A percentile compares a stretch with the other conserved stretches of the same genome.
These are phyloP conservation scores for Lycium ferocissimum DNA, from an alignment of 257 asterid genomes.

Conservation along the genomic window DNA sequence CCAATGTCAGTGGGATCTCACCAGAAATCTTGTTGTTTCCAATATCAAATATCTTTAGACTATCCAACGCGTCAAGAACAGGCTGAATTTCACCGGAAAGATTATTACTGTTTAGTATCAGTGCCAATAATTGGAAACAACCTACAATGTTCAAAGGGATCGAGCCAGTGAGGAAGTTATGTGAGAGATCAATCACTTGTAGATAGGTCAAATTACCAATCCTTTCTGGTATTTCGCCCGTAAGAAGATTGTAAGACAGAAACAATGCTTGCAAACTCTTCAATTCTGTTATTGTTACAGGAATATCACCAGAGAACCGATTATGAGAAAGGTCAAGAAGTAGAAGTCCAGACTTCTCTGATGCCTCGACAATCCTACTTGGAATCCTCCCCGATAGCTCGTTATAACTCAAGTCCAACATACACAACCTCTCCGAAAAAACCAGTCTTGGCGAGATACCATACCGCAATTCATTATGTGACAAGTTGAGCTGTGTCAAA, in stretches of 20 bases:
- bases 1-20: conserved; percentile 93
- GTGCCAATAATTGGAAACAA: conserved; percentile 81
- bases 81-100: conserved; percentile 96
- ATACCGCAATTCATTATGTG: conserved; percentile 66
- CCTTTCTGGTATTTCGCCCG: conserved; percentile 82
- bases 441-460: conserved; percentile 83
- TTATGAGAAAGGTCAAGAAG: conserved; percentile 81
- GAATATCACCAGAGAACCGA: conserved; percentile 73
- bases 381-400: conserved; percentile 75
- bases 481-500: conserved; percentile 73
- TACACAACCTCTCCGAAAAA: conserved; percentile 64
- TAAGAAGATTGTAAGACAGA: conserved; percentile 72
- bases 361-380: conserved; percentile 48
- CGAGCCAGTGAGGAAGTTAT: conserved; percentile 74
- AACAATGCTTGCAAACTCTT: conserved; percentile 85
- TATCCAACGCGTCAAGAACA: conserved; percentile 92
- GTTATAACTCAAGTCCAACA: conserved; percentile 88
- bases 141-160: conserved; percentile 88
- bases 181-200: conserved; percentile 85
- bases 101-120: conserved; percentile 76
- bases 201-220: conserved; percentile 90
- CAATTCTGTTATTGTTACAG: conserved; percentile 67
- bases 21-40: conserved; percentile 81
- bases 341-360: conserved; percentile 70
- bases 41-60: conserved; percentile 72